Evolutionary conservation across 306 rosid genomes (phyloP).

Genomic region (Macrotyloma uniflorum): DNA sequence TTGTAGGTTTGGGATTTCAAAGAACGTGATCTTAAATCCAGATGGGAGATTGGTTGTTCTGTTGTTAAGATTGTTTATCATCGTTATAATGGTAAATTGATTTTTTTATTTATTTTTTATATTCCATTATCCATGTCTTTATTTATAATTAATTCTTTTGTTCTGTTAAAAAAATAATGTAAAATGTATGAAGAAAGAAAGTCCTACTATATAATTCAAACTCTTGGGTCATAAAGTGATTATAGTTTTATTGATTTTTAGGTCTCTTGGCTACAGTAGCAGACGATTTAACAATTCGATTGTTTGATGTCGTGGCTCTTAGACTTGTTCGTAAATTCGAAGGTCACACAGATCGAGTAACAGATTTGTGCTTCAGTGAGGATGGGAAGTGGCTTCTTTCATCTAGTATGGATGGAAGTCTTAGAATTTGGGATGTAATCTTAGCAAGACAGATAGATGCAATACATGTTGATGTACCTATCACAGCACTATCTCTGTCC

Average conservation of each 20-base stretch:
- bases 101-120: slow-evolving; percentile 13
- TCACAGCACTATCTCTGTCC: slow-evolving; percentile 83
- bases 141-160: not conserved
- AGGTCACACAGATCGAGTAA: slow-evolving; percentile 90
- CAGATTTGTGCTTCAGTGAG: slow-evolving; percentile 96
- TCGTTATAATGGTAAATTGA: slow-evolving; percentile 75
- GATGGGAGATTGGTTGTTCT: slow-evolving; percentile 78
- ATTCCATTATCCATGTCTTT: slow-evolving; percentile 10
- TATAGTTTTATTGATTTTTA: slow-evolving; percentile 44
- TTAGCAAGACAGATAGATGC: slow-evolving; percentile 90
- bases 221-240: slow-evolving; percentile 24
- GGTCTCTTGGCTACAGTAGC: slow-evolving; percentile 91
- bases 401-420: slow-evolving; percentile 96
- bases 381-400: slow-evolving; percentile 98
- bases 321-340: slow-evolving; percentile 88
- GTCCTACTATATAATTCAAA: slow-evolving; percentile 9
- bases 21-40: slow-evolving; percentile 63
- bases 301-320: slow-evolving; percentile 83
- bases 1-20: slow-evolving; percentile 95
- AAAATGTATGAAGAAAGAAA: slow-evolving; percentile 24
- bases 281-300: slow-evolving; percentile 71
- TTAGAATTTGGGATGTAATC: slow-evolving; percentile 91
- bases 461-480: slow-evolving; percentile 73
- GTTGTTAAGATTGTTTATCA: slow-evolving; percentile 77
- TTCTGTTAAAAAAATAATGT: not conserved